Evolutionary conservation across 2,329 filamentous ascomycete genomes (phyloP).

Genomic region (Aspergillus fischeri): DNA sequence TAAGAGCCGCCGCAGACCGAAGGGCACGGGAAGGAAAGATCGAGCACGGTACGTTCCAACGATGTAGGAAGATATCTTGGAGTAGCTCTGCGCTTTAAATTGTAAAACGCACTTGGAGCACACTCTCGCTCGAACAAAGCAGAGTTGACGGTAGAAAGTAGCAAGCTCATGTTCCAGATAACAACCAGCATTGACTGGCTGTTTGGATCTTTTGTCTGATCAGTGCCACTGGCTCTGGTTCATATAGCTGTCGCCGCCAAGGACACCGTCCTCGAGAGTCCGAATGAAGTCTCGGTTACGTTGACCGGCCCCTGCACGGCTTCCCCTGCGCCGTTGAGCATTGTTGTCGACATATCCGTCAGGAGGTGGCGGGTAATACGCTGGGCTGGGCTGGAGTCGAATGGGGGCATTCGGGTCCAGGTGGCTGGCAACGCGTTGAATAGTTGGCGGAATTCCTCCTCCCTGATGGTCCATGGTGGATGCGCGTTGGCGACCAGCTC

Average conservation of each 20-base stretch:
- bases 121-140: slow-evolving; percentile 11
- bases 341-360: slow-evolving; percentile 71
- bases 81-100: slow-evolving; percentile 12
- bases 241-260: slow-evolving; percentile 84
- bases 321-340: slow-evolving; percentile 68
- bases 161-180: background rate
- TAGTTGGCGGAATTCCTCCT: slow-evolving; percentile 84
- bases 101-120: slow-evolving; percentile 12
- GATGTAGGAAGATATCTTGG: slow-evolving; percentile 10
- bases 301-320: slow-evolving; percentile 54
- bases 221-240: slow-evolving; percentile 69
- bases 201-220: slow-evolving; percentile 13
- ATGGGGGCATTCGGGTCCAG: slow-evolving; percentile 93
- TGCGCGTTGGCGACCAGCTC: slow-evolving; percentile 78
- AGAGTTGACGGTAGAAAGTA: slow-evolving; percentile 3
- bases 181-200: background rate
- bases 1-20: background rate
- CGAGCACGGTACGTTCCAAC: slow-evolving; percentile 15
- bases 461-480: slow-evolving; percentile 96
- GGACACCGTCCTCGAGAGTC: slow-evolving; percentile 85
- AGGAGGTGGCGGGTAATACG: slow-evolving; percentile 90
- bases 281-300: slow-evolving; percentile 84
- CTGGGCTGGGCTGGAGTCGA: slow-evolving; percentile 87
- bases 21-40: slow-evolving; percentile 7
- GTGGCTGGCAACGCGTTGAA: slow-evolving; percentile 93